A percentile compares a stretch with the other conserved stretches of the same genome.
These are phyloP conservation scores for Arctostaphylos glauca DNA, from an alignment of 148 eudicot species.

Conservation along the genomic window DNA sequence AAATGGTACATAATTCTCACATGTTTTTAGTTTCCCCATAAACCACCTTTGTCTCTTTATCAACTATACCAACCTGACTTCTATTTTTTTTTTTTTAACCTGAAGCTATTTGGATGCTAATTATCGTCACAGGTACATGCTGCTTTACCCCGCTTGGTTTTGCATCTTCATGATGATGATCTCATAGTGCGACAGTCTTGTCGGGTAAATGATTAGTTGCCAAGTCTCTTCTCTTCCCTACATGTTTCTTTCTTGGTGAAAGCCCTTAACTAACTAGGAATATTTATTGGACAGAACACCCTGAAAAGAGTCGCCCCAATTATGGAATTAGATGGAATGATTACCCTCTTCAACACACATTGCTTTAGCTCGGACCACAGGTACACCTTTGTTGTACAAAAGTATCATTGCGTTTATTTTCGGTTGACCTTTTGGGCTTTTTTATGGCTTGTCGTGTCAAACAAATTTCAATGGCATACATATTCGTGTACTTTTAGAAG, in stretches of 20 bases:
- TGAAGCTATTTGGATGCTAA: slow-evolving; percentile 10
- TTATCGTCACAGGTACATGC: slow-evolving; percentile 62
- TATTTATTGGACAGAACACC: slow-evolving; percentile 50
- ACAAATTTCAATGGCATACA: slow-evolving; percentile 4
- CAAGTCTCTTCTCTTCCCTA: neutral
- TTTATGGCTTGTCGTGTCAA: neutral
- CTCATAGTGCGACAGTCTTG: slow-evolving; percentile 74
- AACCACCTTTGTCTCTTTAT: neutral
- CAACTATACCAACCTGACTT: neutral
- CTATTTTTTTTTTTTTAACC: neutral
- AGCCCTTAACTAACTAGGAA: slow-evolving; percentile 11
- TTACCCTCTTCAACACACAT: slow-evolving; percentile 52
- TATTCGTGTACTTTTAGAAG: slow-evolving; percentile 44
- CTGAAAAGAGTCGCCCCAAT: slow-evolving; percentile 60
- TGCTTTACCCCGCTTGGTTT: slow-evolving; percentile 73
- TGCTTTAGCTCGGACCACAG: slow-evolving; percentile 76
- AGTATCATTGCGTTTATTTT: slow-evolving; percentile 7
- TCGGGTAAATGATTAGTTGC: slow-evolving; percentile 48
- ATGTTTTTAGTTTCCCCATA: neutral
- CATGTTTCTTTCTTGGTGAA: neutral
- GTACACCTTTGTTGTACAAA: slow-evolving; percentile 30
- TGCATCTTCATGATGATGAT: slow-evolving; percentile 97
- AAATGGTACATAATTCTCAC: no score
- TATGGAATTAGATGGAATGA: slow-evolving; percentile 60
- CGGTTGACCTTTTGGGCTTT: slow-evolving; percentile 5